These are phyloP conservation scores for Eutrema japonicum DNA, from an alignment of 345 rosid genomes.

Conservation along the genomic window DNA sequence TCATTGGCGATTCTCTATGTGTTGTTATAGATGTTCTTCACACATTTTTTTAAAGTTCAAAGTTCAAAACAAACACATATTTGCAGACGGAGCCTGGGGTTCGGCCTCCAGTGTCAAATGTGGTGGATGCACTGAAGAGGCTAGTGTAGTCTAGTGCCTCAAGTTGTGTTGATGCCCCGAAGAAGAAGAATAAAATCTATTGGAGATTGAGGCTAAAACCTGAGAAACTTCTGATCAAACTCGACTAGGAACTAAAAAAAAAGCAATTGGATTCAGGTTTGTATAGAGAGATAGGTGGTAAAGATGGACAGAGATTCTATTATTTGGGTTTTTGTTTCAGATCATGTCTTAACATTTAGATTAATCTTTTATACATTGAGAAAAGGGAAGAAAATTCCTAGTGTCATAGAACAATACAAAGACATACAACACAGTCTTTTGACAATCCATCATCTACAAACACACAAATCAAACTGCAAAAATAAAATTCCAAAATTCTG, in stretches of 20 bases:
- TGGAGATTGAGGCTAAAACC: slow-evolving; percentile 31
- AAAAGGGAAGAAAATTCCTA: background rate
- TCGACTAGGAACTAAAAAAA: slow-evolving; percentile 27
- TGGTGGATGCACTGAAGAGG: slow-evolving; percentile 79
- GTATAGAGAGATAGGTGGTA: slow-evolving; percentile 40
- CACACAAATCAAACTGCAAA: background rate
- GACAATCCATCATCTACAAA: slow-evolving; percentile 4
- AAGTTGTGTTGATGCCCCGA: slow-evolving; percentile 10
- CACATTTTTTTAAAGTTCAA: background rate
- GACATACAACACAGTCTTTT: background rate
- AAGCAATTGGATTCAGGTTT: slow-evolving; percentile 43
- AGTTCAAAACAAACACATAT: no score
- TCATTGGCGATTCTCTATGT: slow-evolving; percentile 1
- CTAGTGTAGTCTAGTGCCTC: slow-evolving; percentile 51
- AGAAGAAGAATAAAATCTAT: slow-evolving; percentile 35
- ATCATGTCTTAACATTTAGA: slow-evolving; percentile 32
- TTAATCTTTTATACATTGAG: slow-evolving; percentile 32
- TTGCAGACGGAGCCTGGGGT: slow-evolving; percentile 70
- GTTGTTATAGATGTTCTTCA: background rate
- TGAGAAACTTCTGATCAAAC: slow-evolving; percentile 32
- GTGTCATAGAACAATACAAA: slow-evolving; percentile 23
- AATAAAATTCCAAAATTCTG: background rate
- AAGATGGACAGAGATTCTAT: slow-evolving; percentile 23
- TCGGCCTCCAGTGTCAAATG: slow-evolving; percentile 86
- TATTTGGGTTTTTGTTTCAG: slow-evolving; percentile 36